Evolutionary conservation across 345 rosid species (phyloP), one percentile per base, ranked within the genome.

Genomic region (Citrus inodora): DNA sequence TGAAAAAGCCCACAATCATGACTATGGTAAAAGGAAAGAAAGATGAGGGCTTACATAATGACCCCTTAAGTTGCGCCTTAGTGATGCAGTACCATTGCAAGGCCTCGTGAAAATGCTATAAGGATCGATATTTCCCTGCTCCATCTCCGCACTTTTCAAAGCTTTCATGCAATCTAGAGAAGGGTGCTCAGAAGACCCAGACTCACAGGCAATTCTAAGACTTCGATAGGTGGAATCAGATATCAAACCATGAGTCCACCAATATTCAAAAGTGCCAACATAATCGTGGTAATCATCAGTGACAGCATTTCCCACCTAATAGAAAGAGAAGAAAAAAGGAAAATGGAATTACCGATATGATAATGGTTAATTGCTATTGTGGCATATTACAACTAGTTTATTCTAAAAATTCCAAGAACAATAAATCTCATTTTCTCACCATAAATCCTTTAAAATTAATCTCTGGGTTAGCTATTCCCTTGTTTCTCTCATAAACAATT

Each of bases 241-340:
- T 79, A 94, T 92, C 86, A 96, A 85, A 21, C 98, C 99, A 83
- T 92, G 98, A 69, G 92, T 83, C 98, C 99, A 96, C 98, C 99
- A 96, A 70, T 91, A 96, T 76, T 96, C 97, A 74, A 96, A 96
- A 21, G 92, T 87, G 46, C 99, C 99, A 56, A 94, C 74, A 4
- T n/a, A 82, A 81, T 94, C 98, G 82, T 92, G 88, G 81, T 91
- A 88, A 73, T 94, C 99, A 85, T 96, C 99, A 3, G 90, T 96
- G 73, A 96, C 98, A 63, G 95, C 99, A 85, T 94, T 96, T 66
- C 98, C 97, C 19, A 94, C 99, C 99, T 96, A 78, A 28, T 59
- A 68, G 32, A 58, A 14, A 53, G 2, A 13, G 42, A 65, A 70
- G 64, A 53, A 70, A 70, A 71, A 65, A 76, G 21, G 38, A 4